These are phyloP conservation scores for Neonectria ditissima DNA, from an alignment of 2,329 filamentous ascomycete genomes.

Conservation along the genomic window DNA sequence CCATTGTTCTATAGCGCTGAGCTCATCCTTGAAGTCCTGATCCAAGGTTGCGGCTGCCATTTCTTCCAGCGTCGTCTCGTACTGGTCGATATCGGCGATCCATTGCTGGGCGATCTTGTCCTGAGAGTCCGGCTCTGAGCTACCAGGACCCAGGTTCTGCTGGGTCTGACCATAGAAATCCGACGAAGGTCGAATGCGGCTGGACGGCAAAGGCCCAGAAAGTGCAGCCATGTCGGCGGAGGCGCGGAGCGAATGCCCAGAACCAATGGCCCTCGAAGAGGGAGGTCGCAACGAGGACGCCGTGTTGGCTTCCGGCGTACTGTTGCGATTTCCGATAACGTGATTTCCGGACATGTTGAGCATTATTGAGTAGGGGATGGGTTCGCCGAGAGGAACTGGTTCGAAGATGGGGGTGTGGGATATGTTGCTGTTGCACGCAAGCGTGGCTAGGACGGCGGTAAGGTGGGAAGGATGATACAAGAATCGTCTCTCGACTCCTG, in stretches of 20 bases:
- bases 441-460: constrained; percentile 33
- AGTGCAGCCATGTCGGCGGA: constrained; percentile 96
- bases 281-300: constrained; percentile 86
- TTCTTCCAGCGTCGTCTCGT: constrained; percentile 97
- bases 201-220: constrained; percentile 72
- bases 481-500: constrained; percentile 68
- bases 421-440: constrained; percentile 31
- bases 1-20: constrained; percentile 99
- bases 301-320: constrained; percentile 91
- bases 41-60: constrained; percentile 99
- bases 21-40: constrained; percentile 99
- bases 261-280: constrained; percentile 79
- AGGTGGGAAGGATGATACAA: constrained; percentile 39
- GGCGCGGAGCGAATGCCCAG: constrained; percentile 88
- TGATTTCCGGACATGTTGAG: constrained; percentile 76
- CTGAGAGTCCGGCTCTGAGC: constrained; percentile 81
- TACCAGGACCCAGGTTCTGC: constrained; percentile 74
- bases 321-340: constrained; percentile 88
- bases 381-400: constrained; percentile 22
- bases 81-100: constrained; percentile 99
- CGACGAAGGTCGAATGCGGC: constrained; percentile 91
- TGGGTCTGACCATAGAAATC: constrained; percentile 90
- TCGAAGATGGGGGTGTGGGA: constrained; percentile 22
- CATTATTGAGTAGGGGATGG: constrained; percentile 52
- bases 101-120: constrained; percentile 97